A percentile compares a stretch with the other conserved stretches of the same genome.
Conservation (phyloP, 2,329 filamentous ascomycete genomes). For the Cadophora sp. region DNA sequence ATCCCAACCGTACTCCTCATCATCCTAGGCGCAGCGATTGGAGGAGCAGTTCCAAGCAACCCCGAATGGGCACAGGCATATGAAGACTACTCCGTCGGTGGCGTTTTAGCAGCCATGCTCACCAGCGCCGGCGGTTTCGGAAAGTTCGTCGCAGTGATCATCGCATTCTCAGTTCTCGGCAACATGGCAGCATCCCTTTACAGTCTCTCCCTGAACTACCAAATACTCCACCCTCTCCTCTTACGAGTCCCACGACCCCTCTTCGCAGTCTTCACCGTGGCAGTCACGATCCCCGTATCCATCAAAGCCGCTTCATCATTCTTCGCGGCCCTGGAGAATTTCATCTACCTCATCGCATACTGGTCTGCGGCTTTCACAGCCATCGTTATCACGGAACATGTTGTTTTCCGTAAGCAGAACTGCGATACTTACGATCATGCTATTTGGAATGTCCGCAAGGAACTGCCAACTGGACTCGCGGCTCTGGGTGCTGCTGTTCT, state of each 20-base stretch:
- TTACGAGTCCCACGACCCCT: constrained; percentile 62
- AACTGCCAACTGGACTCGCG: constrained; percentile 67
- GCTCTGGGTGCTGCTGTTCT: constrained; percentile 62
- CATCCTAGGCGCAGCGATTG: constrained; percentile 69
- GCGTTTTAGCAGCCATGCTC: constrained; percentile 66
- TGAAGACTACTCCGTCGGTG: constrained; percentile 59
- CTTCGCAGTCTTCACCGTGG: constrained; percentile 63
- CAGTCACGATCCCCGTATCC: constrained; percentile 64
- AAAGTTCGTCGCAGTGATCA: constrained; percentile 65
- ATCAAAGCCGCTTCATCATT: constrained; percentile 62
- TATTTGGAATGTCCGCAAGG: constrained; percentile 60
- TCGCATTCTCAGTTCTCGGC: constrained; percentile 63
- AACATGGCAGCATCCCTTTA: constrained; percentile 67
- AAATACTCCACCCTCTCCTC: constrained; percentile 64
- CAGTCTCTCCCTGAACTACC: constrained; percentile 68
- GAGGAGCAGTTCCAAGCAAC: constrained; percentile 61
- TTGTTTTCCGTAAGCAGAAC: constrained; percentile 65
- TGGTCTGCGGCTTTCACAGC: constrained; percentile 75
- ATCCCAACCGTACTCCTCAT: constrained; percentile 65
- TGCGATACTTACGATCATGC: constrained; percentile 59
- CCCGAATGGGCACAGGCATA: constrained; percentile 62
- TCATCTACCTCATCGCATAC: constrained; percentile 71
- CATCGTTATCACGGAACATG: constrained; percentile 68
- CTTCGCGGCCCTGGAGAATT: constrained; percentile 63
- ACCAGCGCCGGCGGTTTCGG: constrained; percentile 64